Conservation (phyloP, 1,284 basidiomycete species). For the Cutaneotrichosporon dermatis region DNA sequence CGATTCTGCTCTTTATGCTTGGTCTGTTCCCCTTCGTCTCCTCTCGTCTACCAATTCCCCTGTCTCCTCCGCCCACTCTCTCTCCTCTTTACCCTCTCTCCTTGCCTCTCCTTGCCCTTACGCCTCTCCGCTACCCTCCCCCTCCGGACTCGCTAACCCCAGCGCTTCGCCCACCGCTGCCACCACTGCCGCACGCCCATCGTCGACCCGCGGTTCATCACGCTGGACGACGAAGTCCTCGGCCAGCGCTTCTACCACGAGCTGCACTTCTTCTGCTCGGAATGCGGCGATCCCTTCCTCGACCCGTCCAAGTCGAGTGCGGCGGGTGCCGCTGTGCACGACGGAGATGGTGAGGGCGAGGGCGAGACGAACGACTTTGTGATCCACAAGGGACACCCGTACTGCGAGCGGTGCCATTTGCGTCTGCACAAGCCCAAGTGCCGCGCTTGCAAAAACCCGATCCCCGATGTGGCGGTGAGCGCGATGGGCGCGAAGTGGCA, state of each 20-base stretch:
- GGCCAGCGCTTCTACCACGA: constrained; percentile 77
- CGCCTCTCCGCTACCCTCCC: not conserved
- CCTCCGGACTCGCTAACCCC: constrained; percentile 2
- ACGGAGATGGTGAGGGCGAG: constrained; percentile 52
- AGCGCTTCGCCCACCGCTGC: constrained; percentile 90
- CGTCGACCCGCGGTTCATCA: constrained; percentile 91
- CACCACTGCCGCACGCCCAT: constrained; percentile 94
- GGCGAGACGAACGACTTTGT: constrained; percentile 70
- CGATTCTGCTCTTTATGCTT: too few relatives aligned
- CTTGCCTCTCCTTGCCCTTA: too few relatives aligned
- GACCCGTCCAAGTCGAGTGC: constrained; percentile 54
- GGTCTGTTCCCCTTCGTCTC: too few relatives aligned
- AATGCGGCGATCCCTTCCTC: constrained; percentile 96
- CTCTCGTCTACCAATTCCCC: too few relatives aligned
- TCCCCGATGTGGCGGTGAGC: constrained; percentile 78
- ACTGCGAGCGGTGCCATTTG: constrained; percentile 90
- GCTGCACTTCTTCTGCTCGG: constrained; percentile 96
- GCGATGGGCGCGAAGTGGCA: constrained; percentile 91
- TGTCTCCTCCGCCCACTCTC: too few relatives aligned
- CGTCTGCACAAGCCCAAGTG: constrained; percentile 84
- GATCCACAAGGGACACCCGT: constrained; percentile 87
- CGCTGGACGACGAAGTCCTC: constrained; percentile 74
- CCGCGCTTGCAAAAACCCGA: constrained; percentile 74
- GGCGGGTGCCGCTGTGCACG: constrained; percentile 51
- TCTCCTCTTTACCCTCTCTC: too few relatives aligned